These are phyloP conservation scores for Alternaria sp. DNA, from an alignment of 2,329 filamentous ascomycete genomes.

Conservation along the genomic window DNA sequence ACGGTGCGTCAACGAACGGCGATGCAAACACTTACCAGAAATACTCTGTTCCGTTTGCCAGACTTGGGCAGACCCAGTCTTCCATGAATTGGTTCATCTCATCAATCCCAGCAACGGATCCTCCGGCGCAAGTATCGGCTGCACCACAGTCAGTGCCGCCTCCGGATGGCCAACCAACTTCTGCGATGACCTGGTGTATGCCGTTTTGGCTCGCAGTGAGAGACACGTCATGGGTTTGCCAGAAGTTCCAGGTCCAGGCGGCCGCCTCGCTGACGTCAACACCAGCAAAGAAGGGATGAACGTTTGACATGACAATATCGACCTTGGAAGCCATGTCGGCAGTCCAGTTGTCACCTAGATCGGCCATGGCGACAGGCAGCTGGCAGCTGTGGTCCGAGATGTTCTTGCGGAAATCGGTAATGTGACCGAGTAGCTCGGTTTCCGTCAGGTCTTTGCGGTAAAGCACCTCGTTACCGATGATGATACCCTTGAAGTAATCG, in stretches of 20 bases:
- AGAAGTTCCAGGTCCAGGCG: slow-evolving; percentile 85
- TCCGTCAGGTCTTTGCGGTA: slow-evolving; percentile 73
- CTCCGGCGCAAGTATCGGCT: slow-evolving; percentile 65
- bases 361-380: slow-evolving; percentile 84
- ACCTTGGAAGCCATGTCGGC: slow-evolving; percentile 71
- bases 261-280: slow-evolving; percentile 73
- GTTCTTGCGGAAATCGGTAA: slow-evolving; percentile 72
- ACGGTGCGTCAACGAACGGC: not conserved
- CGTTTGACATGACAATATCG: slow-evolving; percentile 94
- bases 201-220: slow-evolving; percentile 63
- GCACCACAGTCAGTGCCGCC: slow-evolving; percentile 82
- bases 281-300: slow-evolving; percentile 95
- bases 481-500: slow-evolving; percentile 67
- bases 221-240: slow-evolving; percentile 72
- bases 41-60: slow-evolving; percentile 86
- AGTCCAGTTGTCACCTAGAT: slow-evolving; percentile 90
- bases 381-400: slow-evolving; percentile 72
- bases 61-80: slow-evolving; percentile 81
- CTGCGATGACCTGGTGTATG: slow-evolving; percentile 79
- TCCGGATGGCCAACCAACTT: slow-evolving; percentile 88
- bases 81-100: slow-evolving; percentile 88
- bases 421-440: slow-evolving; percentile 68
- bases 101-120: slow-evolving; percentile 78
- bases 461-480: slow-evolving; percentile 71
- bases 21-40: slow-evolving; percentile 73